Base-by-base conservation (phyloP, 768 basidiomycete genomes). In the Boletus pseudo-olivaceus region DNA sequence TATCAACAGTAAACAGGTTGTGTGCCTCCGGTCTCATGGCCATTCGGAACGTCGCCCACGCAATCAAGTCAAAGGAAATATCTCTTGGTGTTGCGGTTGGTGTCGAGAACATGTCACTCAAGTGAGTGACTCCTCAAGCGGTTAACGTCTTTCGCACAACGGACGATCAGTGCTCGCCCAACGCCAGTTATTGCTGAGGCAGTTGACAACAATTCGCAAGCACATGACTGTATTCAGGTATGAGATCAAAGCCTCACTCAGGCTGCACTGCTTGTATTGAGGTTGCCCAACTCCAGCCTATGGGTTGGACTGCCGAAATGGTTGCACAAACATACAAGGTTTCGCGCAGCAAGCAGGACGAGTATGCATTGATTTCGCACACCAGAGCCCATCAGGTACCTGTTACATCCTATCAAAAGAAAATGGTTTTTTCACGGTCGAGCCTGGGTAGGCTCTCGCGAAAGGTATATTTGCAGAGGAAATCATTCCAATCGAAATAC, bases 231-330 rank as follows among this genome's bases (percentile, higher is more conserved):
- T 63, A 82, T 87, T 39, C 85, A 89, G 76, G 88, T 51, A 56
- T 27, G 37, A 17, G 14, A 32, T 37, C 1, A 33, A 29, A 8
- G 32, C 37, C 27, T 57, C n/a, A 8, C 2, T 14, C 3, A n/a
- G n/a, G n/a, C n/a, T n/a, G n/a, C 35, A 11, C 34, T 35, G 17
- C 41, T 37, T 27, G 26, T 26, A 27, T 17, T 57, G 45, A 59
- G 14, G n/a, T 54, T 34, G 37, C 26, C 11, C 42, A 42, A 19
- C 33, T 23, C 14, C 56, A 92, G 88, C 87, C 90, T 11, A 94
- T 94, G 93, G 93, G 93, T 47, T 99, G 92, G 92, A 94, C 92
- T 1, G 90, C 90, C 5, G 92, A 94, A 70, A 85, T 90, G 84
- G 90, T 93, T 20, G 90, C 92, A n/a, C 70, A 85, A 62, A 75